Conservation (phyloP, 2,329 filamentous ascomycete species). For the Myotisia sp. region DNA sequence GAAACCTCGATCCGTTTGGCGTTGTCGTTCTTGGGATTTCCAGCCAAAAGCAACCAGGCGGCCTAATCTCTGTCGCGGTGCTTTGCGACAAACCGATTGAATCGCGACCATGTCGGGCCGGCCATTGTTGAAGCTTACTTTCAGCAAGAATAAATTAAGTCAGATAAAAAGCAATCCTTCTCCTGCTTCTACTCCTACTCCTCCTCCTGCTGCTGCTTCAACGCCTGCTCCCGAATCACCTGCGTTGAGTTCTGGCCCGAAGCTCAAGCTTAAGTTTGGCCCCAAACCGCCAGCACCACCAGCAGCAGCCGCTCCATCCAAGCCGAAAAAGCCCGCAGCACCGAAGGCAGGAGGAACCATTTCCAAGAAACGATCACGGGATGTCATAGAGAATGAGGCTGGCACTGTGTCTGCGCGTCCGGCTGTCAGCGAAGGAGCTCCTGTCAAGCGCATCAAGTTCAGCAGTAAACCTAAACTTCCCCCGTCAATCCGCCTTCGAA, state of each 20-base stretch:
- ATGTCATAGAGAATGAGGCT: constrained; percentile 1
- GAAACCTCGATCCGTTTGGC: too few species aligned
- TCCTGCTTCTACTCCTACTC: constrained; percentile 13
- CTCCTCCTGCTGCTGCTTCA: constrained; percentile 12
- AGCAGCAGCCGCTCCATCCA: constrained; percentile 10
- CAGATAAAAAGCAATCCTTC: constrained; percentile 7
- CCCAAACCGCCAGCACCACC: constrained; percentile 17
- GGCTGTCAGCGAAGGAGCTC: background rate
- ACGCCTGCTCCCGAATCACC: constrained; percentile 12
- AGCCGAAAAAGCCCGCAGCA: constrained; percentile 12
- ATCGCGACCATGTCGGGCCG: constrained; percentile 24
- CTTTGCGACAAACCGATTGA: background rate
- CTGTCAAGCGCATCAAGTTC: constrained; percentile 26
- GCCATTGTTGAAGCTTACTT: constrained; percentile 29
- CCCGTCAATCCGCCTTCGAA: constrained; percentile 44
- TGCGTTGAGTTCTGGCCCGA: constrained; percentile 19
- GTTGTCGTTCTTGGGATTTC: too few species aligned
- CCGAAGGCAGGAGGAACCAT: constrained; percentile 7
- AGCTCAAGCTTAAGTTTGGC: constrained; percentile 30
- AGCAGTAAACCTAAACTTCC: constrained; percentile 25
- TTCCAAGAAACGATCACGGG: constrained; percentile 12
- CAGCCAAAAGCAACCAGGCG: too few species aligned
- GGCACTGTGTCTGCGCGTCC: constrained; percentile 4
- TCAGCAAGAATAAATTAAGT: constrained; percentile 25
- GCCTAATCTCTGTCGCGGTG: too few species aligned